Evolutionary conservation across 352 stramenopile species (phyloP).

Genomic region (Thalassiosira tumida): DNA sequence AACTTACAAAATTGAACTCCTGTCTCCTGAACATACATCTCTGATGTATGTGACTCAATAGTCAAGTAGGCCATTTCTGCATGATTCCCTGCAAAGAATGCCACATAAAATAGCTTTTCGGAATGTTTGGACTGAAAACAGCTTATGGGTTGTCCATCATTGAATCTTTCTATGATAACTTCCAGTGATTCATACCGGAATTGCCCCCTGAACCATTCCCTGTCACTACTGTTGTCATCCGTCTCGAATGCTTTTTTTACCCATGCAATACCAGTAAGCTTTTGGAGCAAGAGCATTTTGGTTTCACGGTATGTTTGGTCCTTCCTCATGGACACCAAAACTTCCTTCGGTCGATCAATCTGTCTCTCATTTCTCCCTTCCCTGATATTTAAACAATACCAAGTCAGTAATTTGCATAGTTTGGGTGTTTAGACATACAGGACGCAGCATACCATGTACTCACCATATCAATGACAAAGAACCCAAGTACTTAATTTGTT

Average conservation of each 20-base stretch:
- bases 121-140: background rate
- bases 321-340: slow-evolving; percentile 11
- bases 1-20: background rate
- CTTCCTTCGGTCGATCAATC: slow-evolving; percentile 15
- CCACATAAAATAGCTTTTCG: background rate
- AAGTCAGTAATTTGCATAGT: background rate
- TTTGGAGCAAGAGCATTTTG: slow-evolving; percentile 21
- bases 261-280: slow-evolving; percentile 4
- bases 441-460: too few species aligned
- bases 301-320: slow-evolving; percentile 1
- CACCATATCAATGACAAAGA: slow-evolving; percentile 21
- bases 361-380: background rate
- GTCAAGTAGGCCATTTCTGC: background rate
- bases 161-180: background rate
- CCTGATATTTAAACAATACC: background rate
- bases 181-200: background rate
- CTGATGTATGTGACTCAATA: background rate
- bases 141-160: background rate
- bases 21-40: background rate
- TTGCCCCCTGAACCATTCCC: background rate
- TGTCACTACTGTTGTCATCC: background rate
- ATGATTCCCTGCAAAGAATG: background rate
- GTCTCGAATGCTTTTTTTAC: background rate
- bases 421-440: too few species aligned
- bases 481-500: slow-evolving; percentile 45